phyloP scores from a whole-genome alignment of 2,329 filamentous ascomycete genomes.

The Penicillium olsonii region DNA sequence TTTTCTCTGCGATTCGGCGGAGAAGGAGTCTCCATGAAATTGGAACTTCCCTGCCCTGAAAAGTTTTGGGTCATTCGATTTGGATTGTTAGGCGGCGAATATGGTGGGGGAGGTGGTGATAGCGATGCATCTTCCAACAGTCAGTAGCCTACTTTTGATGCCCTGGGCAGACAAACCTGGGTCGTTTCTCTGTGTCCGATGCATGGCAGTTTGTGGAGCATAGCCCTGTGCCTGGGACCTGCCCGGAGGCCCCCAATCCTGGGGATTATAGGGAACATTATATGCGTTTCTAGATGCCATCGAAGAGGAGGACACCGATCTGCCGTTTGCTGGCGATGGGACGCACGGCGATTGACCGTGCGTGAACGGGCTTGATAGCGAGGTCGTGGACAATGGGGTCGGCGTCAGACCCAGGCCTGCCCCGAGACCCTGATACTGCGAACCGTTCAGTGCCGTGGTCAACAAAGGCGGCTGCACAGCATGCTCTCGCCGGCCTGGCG shows the following conservation, averaged over 20 bases:
- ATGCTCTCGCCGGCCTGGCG: slow-evolving; percentile 45
- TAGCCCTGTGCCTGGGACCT: slow-evolving; percentile 28
- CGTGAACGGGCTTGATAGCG: slow-evolving; percentile 47
- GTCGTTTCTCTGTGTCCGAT: slow-evolving; percentile 31
- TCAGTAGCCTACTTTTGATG: slow-evolving; percentile 9
- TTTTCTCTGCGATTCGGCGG: slow-evolving; percentile 17
- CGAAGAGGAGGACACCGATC: slow-evolving; percentile 40
- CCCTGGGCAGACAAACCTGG: slow-evolving; percentile 32
- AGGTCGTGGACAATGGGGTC: slow-evolving; percentile 46
- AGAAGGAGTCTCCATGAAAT: slow-evolving; percentile 18
- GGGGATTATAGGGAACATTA: slow-evolving; percentile 51
- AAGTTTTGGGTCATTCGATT: slow-evolving; percentile 16
- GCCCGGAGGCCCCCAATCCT: slow-evolving; percentile 49
- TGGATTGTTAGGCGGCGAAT: slow-evolving; percentile 39
- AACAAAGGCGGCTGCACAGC: slow-evolving; percentile 44
- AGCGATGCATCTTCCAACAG: slow-evolving; percentile 27
- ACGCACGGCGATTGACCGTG: slow-evolving; percentile 40
- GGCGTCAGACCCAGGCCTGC: slow-evolving; percentile 28
- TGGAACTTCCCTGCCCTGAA: slow-evolving; percentile 16
- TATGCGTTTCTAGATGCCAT: slow-evolving; percentile 48
- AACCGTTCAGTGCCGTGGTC: slow-evolving; percentile 42
- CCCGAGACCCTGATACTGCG: slow-evolving; percentile 39
- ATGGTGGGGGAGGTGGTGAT: slow-evolving; percentile 42
- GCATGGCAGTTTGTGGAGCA: slow-evolving; percentile 31
- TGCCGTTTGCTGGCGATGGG: slow-evolving; percentile 37